Base-by-base conservation (phyloP, 139 green algal species). In the Picochlorum sp. region DNA sequence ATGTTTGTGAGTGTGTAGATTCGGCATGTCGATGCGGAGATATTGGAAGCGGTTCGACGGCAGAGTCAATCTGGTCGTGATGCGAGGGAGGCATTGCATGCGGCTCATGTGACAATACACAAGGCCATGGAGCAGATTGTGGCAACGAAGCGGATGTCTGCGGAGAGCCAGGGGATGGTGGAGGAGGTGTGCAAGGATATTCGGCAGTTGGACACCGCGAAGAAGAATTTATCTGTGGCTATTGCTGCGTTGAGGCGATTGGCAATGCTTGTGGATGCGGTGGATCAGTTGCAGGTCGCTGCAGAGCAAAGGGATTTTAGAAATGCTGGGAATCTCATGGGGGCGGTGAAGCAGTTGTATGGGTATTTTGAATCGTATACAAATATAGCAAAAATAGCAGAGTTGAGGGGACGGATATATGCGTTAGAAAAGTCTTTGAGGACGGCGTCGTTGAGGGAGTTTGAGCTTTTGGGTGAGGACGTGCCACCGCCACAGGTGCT, bases 161-260 rank as follows among this genome's bases (percentile, higher is more conserved):
- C 91, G 67, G 80, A 91, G 71, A 96, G 81, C 61, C 90, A 98
- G 75, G 74, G 75, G 15, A 92, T 97, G 84, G 92, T 98, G 37
- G 86, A 97, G 69, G 92, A 98, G 69, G 98, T 98, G 15, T 97
- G 89, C 83, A 74, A 88, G 6, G 92, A 97, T 79, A 97, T 98
- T 67, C 85, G 87, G 65, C 96, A 95, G 77, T 81, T 98, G 24
- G 93, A 98, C 76, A 89, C 80, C 59, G 94, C 93, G 18, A 98
- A 98, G 81, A 84, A 84, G 58, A 89, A 98, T 77, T 81, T 98
- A 8, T 97, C 90, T 0, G 76, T 81, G 76, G 89, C 90, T 65
- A 98, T 98, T 73, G 98, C 93, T 10, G 85, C 88, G 9, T 75
- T 98, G 38, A 69, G 94, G 21, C 75, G 93, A 2, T 81, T 98